Base-by-base conservation (phyloP, 164 flowering plant species). In the Stephania cephalantha region DNA sequence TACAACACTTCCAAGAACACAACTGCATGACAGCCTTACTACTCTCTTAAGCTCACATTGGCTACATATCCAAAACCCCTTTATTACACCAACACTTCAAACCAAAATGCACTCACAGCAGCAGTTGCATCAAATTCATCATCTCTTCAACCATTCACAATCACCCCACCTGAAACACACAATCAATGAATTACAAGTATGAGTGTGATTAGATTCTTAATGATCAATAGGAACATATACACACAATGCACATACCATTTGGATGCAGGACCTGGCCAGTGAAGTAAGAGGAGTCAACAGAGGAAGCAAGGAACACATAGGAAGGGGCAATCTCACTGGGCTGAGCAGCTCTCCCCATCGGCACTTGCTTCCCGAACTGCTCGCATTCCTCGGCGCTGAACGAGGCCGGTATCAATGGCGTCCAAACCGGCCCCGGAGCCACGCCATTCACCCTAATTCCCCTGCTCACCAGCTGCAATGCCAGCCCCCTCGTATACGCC, bases 341-440 rank as follows among this genome's bases (percentile, higher is more conserved):
- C 82, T 93, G 98, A 0, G 87, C 95, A 1, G 98, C 88, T 83
- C 98, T 83, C 12, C 82, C 78, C 98, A 93, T 93, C 0, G 98
- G 95, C 73, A 84, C 90, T 72, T 87, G 68, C 0, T 70, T 52
- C 22, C 98, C 92, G 46, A 93, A 93, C 0, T 70, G 77, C 1
- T 79, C 72, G 10, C 53, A 42, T 78, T 88, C 82, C 7, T 88
- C 91, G 71, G 86, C 88, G 6, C 15, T 63, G 71, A 91, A 88
- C 0, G 91, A 89, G 1, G 94, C 83, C 10, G 93, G 94, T 1
- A 90, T 87, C 69, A 90, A 74, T 0, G 97, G 95, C 0, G 95
- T 90, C 93, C 94, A 91, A 0, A 93, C 81, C 0, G 94, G 98
- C 0, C 95, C 94, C 0, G 95, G 94, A 0, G 95, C 93, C 0